These are phyloP conservation scores for Trichopus zeylanicus DNA, from an alignment of 116 monocot species.

Conservation along the genomic window DNA sequence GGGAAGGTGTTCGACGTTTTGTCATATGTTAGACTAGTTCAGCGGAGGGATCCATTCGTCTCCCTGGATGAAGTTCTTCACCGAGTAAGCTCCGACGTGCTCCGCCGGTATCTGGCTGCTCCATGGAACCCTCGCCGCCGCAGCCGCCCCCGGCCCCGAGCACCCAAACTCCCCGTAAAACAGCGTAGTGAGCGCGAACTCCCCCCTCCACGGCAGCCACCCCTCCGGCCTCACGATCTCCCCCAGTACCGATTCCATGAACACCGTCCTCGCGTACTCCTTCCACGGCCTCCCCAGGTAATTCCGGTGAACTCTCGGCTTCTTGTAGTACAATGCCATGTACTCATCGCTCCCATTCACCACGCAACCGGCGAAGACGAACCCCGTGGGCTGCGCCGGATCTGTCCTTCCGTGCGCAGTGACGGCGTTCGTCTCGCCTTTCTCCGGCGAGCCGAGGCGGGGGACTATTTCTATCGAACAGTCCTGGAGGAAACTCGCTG, in stretches of 20 bases:
- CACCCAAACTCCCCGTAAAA: slow-evolving; percentile 72
- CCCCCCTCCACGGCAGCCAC: slow-evolving; percentile 67
- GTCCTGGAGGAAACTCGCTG: slow-evolving; percentile 57
- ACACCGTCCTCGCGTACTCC: slow-evolving; percentile 89
- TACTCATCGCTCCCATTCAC: slow-evolving; percentile 64
- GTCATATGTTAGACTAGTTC: no score
- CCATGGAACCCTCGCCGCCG: slow-evolving; percentile 41
- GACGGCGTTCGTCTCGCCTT: slow-evolving; percentile 63
- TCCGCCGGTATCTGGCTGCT: slow-evolving; percentile 54
- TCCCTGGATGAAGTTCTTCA: slow-evolving; percentile 58
- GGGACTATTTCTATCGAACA: slow-evolving; percentile 45
- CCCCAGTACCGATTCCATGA: slow-evolving; percentile 32
- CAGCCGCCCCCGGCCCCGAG: slow-evolving; percentile 48
- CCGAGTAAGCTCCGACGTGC: slow-evolving; percentile 54
- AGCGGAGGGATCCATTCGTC: slow-evolving; percentile 22
- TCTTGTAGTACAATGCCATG: slow-evolving; percentile 31
- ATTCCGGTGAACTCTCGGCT: slow-evolving; percentile 30
- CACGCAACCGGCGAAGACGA: slow-evolving; percentile 47
- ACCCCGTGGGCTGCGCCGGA: slow-evolving; percentile 75
- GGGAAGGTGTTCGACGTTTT: no score
- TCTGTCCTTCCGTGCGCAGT: slow-evolving; percentile 67
- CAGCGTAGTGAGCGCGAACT: slow-evolving; percentile 74
- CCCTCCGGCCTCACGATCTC: slow-evolving; percentile 55
- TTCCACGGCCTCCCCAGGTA: slow-evolving; percentile 90
- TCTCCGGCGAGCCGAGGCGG: slow-evolving; percentile 46